phyloP scores from a whole-genome alignment of 805 yeast genomes.

The Saccharomycopsis amapae region DNA sequence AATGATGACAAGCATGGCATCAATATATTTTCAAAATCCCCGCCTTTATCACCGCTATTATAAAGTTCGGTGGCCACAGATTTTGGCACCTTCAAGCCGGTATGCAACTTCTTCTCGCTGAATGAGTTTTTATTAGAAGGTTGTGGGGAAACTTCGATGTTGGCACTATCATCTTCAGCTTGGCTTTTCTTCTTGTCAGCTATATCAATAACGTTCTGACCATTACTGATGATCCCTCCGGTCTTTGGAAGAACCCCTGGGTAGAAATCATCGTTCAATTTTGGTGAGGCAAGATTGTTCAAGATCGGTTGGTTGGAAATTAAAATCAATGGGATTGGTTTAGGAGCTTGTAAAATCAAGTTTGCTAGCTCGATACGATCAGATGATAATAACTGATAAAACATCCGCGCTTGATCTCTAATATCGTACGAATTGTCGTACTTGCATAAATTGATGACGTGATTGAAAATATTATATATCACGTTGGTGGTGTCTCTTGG shows the following conservation, averaged over 20 bases:
- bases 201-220: not conserved
- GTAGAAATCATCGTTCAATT: slow-evolving; percentile 14
- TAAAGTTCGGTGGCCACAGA: slow-evolving; percentile 2
- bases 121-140: slow-evolving; percentile 21
- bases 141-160: slow-evolving; percentile 20
- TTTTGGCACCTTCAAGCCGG: slow-evolving; percentile 4
- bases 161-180: not conserved
- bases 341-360: slow-evolving; percentile 69
- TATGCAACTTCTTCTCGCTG: slow-evolving; percentile 14
- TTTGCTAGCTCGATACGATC: slow-evolving; percentile 55
- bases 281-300: slow-evolving; percentile 19
- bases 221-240: not conserved
- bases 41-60: not conserved
- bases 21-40: slow-evolving; percentile 4
- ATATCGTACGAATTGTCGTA: slow-evolving; percentile 72
- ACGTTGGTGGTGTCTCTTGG: slow-evolving; percentile 15
- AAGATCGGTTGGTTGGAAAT: slow-evolving; percentile 20
- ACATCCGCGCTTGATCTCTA: slow-evolving; percentile 77
- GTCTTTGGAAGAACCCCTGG: slow-evolving; percentile 5
- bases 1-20: not conserved
- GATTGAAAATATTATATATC: slow-evolving; percentile 28
- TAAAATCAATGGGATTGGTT: slow-evolving; percentile 45
- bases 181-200: not conserved
- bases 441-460: slow-evolving; percentile 55
- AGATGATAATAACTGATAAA: slow-evolving; percentile 48